These are phyloP conservation scores for Ustilago sp. DNA, from an alignment of 1,284 basidiomycete species.

Conservation along the genomic window DNA sequence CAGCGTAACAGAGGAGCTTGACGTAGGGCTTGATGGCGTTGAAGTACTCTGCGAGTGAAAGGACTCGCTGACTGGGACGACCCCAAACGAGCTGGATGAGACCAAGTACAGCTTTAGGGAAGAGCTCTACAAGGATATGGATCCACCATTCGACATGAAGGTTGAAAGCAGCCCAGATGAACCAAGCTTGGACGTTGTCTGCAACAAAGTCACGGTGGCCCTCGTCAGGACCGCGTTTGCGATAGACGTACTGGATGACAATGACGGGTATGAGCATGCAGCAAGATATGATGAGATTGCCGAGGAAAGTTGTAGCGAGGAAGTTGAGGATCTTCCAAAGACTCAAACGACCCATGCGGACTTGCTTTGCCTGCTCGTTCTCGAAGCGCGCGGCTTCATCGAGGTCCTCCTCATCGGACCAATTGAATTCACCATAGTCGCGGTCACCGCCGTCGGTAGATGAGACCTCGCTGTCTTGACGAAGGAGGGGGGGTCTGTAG, in stretches of 20 bases:
- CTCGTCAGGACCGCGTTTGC: conserved; percentile 32
- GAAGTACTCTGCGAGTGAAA: conserved; percentile 61
- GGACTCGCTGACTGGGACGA: conserved; percentile 51
- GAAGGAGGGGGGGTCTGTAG: conserved; percentile 36
- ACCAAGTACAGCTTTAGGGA: conserved; percentile 52
- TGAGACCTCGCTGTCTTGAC: conserved; percentile 54
- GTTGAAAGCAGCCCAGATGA: conserved; percentile 68
- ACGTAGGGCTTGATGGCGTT: conserved; percentile 63
- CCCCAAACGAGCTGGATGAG: conserved; percentile 62
- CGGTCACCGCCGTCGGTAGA: conserved; percentile 54
- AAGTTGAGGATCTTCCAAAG: conserved; percentile 58
- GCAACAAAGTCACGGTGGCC: conserved; percentile 55
- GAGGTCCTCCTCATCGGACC: conserved; percentile 64
- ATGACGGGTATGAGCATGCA: conserved; percentile 59
- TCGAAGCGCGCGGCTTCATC: conserved; percentile 55
- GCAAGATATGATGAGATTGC: conserved; percentile 61
- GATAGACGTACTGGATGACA: conserved; percentile 63
- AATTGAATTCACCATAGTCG: conserved; percentile 64
- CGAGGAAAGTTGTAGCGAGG: conserved; percentile 61
- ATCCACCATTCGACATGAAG: conserved; percentile 65
- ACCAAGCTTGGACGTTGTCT: conserved; percentile 66
- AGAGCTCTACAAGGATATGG: conserved; percentile 63
- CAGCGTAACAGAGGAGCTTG: conserved; percentile 63
- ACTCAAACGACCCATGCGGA: conserved; percentile 52
- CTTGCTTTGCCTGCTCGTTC: conserved; percentile 52